Evolutionary conservation across 345 rosid genomes (phyloP), one percentile per base, ranked within the genome.

Genomic region (Dimocarpus longan): DNA sequence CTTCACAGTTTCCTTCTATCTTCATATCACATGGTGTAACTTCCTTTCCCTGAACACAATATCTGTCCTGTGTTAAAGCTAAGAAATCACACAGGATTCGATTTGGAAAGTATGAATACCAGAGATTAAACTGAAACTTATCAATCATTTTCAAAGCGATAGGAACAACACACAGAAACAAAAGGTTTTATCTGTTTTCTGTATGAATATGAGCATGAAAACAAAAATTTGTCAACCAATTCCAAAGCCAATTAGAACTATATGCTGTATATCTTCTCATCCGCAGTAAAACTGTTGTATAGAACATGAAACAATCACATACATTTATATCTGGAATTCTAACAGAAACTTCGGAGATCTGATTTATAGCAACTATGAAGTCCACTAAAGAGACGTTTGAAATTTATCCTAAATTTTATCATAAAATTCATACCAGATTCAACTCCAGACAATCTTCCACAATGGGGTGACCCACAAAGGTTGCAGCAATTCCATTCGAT

Each of bases 381-480:
- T 77, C n/a, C 3, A 39, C 16, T 9, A 56, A 18, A 32, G 11
- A 68, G 43, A 22, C n/a, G 50, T 2, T 68, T 8, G 46, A 21
- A 32, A 65, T 11, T 50, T 15, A 59, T 57, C 26, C 65, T 10
- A 8, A 6, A 4, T 63, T 63, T n/a, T 70, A 75, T 80, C 66
- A 80, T 40, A 60, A 64, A 71, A 19, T 5, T 15, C 86, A 22
- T 84, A 95, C 99, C 88, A 43, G 67, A 82, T 84, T 83, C 37
- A 88, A 75, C 66, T 88, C 93, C 73, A 89, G 80, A 76, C 88
- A 84, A 80, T 93, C 99, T 82, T 95, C 99, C 70, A 95, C 84
- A 80, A 93, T 75, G 42, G 98, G 97, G 80, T 95, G 96, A 72
- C 97, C 98, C 44, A 95, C 95, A 64, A 93, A 95, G 62, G 88